Evolutionary conservation across 164 flowering plant genomes (phyloP).

Genomic region (Stephania yunnanensis): DNA sequence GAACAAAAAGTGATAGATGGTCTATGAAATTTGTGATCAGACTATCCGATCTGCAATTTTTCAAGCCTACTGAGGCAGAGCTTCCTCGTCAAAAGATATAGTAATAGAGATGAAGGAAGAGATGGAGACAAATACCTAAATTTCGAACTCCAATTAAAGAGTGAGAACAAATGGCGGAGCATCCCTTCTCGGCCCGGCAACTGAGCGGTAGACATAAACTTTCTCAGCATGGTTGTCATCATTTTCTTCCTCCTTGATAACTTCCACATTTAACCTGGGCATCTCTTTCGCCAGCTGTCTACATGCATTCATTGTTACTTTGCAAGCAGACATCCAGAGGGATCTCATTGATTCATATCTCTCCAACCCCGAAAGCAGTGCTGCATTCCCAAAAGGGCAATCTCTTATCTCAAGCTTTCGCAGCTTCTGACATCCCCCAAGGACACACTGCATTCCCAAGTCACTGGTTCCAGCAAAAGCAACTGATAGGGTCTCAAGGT

Average conservation of each 20-base stretch:
- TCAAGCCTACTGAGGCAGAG: not conserved
- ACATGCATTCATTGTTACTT: constrained; percentile 59
- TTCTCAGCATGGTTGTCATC: constrained; percentile 50
- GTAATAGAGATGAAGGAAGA: not conserved
- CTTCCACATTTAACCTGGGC: constrained; percentile 83
- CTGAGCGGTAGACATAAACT: constrained; percentile 72
- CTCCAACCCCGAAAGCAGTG: constrained; percentile 56
- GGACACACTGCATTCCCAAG: constrained; percentile 56
- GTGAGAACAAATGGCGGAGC: constrained; percentile 68
- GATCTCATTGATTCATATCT: constrained; percentile 77
- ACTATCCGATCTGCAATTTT: not conserved
- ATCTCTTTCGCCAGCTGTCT: constrained; percentile 43
- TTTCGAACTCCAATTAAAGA: constrained; percentile 29
- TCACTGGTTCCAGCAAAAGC: constrained; percentile 85
- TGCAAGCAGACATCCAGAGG: constrained; percentile 87
- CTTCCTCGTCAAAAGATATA: not conserved
- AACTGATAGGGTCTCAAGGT: constrained; percentile 64
- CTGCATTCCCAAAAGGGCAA: constrained; percentile 71
- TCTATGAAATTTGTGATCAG: not conserved
- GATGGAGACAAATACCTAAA: constrained; percentile 25
- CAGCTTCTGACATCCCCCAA: constrained; percentile 63
- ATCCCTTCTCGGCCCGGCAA: constrained; percentile 72
- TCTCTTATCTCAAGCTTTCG: constrained; percentile 84
- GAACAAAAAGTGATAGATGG: not conserved
- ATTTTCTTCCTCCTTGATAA: constrained; percentile 62